These are phyloP conservation scores for Vitis labrusca DNA, from an alignment of 164 flowering plant genomes.

Conservation along the genomic window DNA sequence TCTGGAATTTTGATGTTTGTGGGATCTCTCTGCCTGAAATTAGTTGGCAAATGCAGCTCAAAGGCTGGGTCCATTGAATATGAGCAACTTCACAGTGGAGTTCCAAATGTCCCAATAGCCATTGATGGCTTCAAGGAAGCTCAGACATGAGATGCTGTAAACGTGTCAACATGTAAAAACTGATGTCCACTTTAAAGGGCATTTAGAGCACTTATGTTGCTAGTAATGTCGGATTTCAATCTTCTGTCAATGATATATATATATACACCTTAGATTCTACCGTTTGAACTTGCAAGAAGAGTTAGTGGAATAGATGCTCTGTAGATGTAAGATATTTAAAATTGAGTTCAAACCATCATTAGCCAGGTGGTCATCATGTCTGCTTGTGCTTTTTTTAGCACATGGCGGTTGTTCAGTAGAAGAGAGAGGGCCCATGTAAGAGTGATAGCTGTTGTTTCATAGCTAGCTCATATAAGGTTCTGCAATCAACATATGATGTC, in stretches of 20 bases:
- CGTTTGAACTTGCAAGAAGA: too few relatives aligned
- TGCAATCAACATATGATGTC: not conserved
- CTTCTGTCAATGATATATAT: too few relatives aligned
- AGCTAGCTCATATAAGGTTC: not conserved
- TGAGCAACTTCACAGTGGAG: slow-evolving; percentile 44
- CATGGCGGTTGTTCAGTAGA: not conserved
- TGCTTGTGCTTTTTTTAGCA: slow-evolving; percentile 1
- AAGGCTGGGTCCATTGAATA: slow-evolving; percentile 31
- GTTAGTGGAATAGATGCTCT: too few relatives aligned
- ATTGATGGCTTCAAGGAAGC: slow-evolving; percentile 28
- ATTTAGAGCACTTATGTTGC: not conserved
- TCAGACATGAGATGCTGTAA: slow-evolving; percentile 4
- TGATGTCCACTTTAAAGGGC: not conserved
- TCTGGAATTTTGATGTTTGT: slow-evolving; percentile 49
- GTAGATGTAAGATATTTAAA: too few relatives aligned
- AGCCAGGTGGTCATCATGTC: not conserved
- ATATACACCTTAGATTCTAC: too few relatives aligned
- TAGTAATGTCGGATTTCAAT: too few relatives aligned
- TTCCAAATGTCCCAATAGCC: slow-evolving; percentile 20
- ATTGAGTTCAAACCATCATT: too few relatives aligned
- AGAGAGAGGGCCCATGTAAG: slow-evolving; percentile 5
- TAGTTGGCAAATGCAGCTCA: slow-evolving; percentile 24
- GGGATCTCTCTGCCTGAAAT: slow-evolving; percentile 34
- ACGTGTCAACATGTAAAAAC: not conserved
- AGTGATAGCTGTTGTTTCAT: not conserved